Percentiles rank a stretch among this genome's conserved stretches.
Conservation (phyloP, 805 yeast species). For the Clavispora asparagi region DNA sequence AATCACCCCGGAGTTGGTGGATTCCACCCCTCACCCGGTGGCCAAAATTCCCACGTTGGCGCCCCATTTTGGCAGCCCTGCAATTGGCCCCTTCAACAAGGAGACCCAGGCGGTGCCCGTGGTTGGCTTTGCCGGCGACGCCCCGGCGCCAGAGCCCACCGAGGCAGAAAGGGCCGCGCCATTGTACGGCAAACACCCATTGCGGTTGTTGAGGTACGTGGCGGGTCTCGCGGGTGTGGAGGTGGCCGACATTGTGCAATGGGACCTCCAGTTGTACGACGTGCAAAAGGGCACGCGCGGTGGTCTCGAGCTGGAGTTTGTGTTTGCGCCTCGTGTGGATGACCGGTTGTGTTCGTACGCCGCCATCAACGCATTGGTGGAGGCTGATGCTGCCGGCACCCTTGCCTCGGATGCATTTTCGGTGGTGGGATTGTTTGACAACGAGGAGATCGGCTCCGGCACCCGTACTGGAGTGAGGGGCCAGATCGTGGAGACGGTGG, state of each 20-base stretch:
- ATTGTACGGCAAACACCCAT: slow-evolving; percentile 61
- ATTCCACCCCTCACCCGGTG: slow-evolving; percentile 61
- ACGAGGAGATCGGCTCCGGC: slow-evolving; percentile 81
- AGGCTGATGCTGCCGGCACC: slow-evolving; percentile 21
- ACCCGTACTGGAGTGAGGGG: slow-evolving; percentile 82
- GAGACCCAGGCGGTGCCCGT: slow-evolving; percentile 80
- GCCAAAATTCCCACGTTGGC: slow-evolving; percentile 84
- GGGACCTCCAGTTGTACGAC: slow-evolving; percentile 77
- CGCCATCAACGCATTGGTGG: slow-evolving; percentile 57
- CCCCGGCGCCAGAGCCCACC: slow-evolving; percentile 41
- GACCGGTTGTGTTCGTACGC: slow-evolving; percentile 79
- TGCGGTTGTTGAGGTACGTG: slow-evolving; percentile 62
- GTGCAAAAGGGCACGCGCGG: slow-evolving; percentile 76
- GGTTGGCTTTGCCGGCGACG: slow-evolving; percentile 48
- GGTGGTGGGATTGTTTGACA: slow-evolving; percentile 64
- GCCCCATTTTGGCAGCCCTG: slow-evolving; percentile 75
- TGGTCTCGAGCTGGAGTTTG: slow-evolving; percentile 70
- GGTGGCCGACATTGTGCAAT: slow-evolving; percentile 58
- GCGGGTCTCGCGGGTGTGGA: slow-evolving; percentile 54
- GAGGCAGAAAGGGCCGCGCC: slow-evolving; percentile 62
- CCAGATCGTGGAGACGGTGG: slow-evolving; percentile 61
- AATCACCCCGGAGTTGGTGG: slow-evolving; percentile 42
- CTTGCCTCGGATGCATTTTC: slow-evolving; percentile 38
- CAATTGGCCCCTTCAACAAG: slow-evolving; percentile 65
- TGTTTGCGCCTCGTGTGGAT: slow-evolving; percentile 79